Base-by-base conservation (phyloP, 768 basidiomycete genomes). In the Russula emetica region DNA sequence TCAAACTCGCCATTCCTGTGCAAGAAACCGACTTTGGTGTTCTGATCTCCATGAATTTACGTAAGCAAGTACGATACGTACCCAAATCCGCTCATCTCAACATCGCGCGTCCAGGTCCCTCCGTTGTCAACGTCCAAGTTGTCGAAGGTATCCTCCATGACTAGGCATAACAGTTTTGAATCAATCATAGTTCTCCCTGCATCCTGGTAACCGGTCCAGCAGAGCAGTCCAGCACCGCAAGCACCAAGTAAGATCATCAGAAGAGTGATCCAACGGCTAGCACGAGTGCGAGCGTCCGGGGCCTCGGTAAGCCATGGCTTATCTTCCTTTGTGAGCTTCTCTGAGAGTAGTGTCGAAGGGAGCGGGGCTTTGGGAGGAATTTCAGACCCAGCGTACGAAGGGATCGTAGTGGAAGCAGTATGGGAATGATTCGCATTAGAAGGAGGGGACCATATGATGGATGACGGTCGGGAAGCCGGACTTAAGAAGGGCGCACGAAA, bases 401-500 rank as follows among this genome's bases (percentile, higher is more conserved):
- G 55, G 53, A 45, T 58, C 4, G 62, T 24, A 42, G 40, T 56
- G n/a, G 44, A 69, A 64, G 49, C 69, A 58, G 65, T 70, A 68
- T 59, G 65, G 71, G 67, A 65, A 72, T 69, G 64, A 64, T 32
- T 65, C 68, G 69, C 68, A 67, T 79, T 78, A 0, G 79, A 70
- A 1, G 85, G 84, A 10, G 87, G 86, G 0, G 82, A 77, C 87
- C 87, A 88, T 0, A 86, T 78, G 2, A 86, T 78, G 2, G 81
- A 83, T 5, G 80, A 74, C 0, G 86, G 86, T n/a, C 87, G 80
- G 0, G 85, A 86, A 1, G 86, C 80, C 0, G 88, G 88, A 4
- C 85, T 82, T 58, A 88, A 82, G 76, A 88, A 88, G 1, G 88
- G 85, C 0, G 82, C 76, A 28, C 88, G 83, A 77, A 90, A 89